Conservation (phyloP, 140 eudicot genomes). For the Senecio squalidus region DNA sequence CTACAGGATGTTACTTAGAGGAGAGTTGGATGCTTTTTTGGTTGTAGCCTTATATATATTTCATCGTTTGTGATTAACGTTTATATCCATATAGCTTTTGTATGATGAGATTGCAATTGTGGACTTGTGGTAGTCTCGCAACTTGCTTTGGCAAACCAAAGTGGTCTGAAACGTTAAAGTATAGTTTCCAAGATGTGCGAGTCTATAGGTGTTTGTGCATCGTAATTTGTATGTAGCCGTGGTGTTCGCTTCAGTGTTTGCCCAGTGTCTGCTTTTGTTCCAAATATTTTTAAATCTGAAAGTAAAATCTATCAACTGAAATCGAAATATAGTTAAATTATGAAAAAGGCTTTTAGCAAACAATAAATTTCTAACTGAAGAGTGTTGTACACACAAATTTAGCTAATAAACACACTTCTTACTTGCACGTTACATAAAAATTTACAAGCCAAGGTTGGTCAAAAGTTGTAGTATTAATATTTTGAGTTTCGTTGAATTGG, state of each 20-base stretch:
- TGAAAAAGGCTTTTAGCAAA: not conserved
- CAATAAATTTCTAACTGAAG: not conserved
- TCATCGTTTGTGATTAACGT: no score
- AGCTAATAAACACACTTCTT: not conserved
- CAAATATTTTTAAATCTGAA: not conserved
- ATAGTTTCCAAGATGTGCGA: constrained; percentile 1
- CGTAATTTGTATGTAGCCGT: not conserved
- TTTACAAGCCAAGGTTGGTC: not conserved
- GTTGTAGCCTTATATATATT: not conserved
- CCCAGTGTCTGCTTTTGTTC: not conserved
- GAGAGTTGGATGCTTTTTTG: not conserved
- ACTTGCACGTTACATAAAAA: not conserved
- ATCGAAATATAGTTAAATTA: not conserved
- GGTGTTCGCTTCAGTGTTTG: not conserved
- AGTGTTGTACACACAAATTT: not conserved
- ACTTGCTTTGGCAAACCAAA: not conserved
- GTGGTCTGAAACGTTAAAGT: not conserved
- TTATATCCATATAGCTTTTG: no score
- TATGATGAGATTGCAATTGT: not conserved
- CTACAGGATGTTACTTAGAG: not conserved
- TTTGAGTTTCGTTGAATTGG: no score
- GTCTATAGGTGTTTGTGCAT: not conserved
- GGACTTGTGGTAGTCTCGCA: constrained; percentile 9
- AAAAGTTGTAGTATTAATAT: no score
- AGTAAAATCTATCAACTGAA: not conserved